Percentiles rank a stretch among this genome's conserved stretches.
Conservation (phyloP, 257 asterid species). For the Solanum etuberosum region DNA sequence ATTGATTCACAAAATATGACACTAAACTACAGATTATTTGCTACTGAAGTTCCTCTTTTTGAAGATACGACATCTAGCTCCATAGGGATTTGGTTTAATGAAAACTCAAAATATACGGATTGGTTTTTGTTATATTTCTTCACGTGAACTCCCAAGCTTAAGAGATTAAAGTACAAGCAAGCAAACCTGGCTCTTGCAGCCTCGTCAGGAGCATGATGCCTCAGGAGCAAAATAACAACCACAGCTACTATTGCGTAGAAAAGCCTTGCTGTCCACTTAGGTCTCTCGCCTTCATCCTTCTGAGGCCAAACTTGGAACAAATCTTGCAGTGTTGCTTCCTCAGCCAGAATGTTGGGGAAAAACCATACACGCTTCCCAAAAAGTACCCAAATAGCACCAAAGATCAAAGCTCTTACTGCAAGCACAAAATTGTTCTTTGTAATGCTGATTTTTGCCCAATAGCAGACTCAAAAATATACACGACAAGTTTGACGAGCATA, state of each 20-base stretch:
- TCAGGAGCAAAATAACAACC: conserved; percentile 54
- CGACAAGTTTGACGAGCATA: not conserved
- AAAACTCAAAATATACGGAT: not conserved
- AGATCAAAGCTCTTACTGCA: conserved; percentile 80
- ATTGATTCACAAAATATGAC: not conserved
- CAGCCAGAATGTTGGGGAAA: conserved; percentile 97
- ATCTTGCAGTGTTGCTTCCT: conserved; percentile 95
- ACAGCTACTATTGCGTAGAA: conserved; percentile 61
- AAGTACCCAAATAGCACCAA: conserved; percentile 67
- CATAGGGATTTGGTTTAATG: not conserved
- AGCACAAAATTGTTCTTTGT: not conserved
- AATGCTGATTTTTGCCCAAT: not conserved
- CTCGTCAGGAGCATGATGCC: conserved; percentile 99
- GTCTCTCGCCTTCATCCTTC: conserved; percentile 85
- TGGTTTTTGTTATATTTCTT: not conserved
- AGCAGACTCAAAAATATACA: not conserved
- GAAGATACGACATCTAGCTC: not conserved
- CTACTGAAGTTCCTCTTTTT: not conserved
- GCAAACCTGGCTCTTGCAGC: conserved; percentile 95
- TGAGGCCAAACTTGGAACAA: conserved; percentile 97
- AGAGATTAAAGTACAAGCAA: not conserved
- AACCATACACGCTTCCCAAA: conserved; percentile 93
- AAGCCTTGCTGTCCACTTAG: conserved; percentile 94
- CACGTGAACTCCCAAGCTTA: not conserved
- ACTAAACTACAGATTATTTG: not conserved